Percentiles rank a stretch among this genome's conserved stretches.
Evolutionary conservation across 1,284 basidiomycete genomes (phyloP).

Genomic region (Ceratobasidium sp.): DNA sequence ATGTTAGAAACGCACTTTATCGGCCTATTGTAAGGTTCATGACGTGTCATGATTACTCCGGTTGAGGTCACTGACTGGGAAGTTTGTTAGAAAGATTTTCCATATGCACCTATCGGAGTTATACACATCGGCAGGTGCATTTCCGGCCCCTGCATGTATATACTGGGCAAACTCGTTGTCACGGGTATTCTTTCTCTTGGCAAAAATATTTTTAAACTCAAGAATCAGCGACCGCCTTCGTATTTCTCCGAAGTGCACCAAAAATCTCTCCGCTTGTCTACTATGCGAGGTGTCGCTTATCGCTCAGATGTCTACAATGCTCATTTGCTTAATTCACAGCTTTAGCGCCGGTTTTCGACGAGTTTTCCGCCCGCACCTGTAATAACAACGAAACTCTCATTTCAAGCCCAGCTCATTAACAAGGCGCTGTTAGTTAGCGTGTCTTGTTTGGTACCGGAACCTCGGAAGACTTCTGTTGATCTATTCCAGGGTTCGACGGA

Average conservation of each 20-base stretch:
- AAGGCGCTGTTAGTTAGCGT: background rate
- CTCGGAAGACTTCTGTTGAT: slow-evolving; percentile 19
- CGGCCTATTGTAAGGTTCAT: background rate
- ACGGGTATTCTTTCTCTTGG: background rate
- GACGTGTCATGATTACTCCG: background rate
- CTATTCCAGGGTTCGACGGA: slow-evolving; percentile 12
- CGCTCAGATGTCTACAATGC: no score
- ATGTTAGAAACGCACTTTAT: background rate
- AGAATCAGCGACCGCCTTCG: background rate
- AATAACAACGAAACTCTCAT: background rate
- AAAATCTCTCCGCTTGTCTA: background rate
- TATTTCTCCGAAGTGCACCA: slow-evolving; percentile 24
- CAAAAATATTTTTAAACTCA: background rate
- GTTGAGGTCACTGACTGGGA: background rate
- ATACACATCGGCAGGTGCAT: background rate
- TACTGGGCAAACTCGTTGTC: background rate
- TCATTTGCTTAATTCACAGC: background rate
- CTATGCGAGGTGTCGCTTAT: background rate
- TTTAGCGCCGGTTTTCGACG: background rate
- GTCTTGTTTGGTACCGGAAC: slow-evolving; percentile 14
- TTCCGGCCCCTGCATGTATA: no score
- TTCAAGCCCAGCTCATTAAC: background rate
- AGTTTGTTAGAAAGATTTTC: background rate
- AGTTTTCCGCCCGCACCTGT: no score
- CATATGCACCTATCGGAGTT: slow-evolving; percentile 12